These are phyloP conservation scores for Metschnikowia lochheadii DNA, from an alignment of 805 yeast species.

Conservation along the genomic window DNA sequence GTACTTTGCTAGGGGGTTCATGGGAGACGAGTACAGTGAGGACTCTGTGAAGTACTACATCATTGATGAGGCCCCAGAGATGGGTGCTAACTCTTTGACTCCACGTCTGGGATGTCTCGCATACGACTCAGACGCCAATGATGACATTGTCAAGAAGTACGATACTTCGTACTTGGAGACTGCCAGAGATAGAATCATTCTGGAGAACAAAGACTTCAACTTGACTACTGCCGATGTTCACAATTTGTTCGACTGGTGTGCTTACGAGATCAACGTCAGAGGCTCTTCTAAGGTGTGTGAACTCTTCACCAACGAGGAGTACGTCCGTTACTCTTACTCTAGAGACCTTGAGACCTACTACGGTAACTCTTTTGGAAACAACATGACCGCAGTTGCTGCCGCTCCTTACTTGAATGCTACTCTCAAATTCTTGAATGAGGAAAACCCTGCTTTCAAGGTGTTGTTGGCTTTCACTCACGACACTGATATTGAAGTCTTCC, in stretches of 20 bases:
- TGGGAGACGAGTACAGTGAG: slow-evolving; percentile 39
- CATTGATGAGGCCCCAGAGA: slow-evolving; percentile 42
- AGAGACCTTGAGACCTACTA: slow-evolving; percentile 59
- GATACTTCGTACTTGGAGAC: slow-evolving; percentile 43
- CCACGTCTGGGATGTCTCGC: slow-evolving; percentile 45
- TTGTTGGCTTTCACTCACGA: slow-evolving; percentile 77
- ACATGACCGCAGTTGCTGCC: slow-evolving; percentile 55
- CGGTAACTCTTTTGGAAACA: slow-evolving; percentile 59
- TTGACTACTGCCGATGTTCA: slow-evolving; percentile 51
- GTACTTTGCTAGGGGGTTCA: slow-evolving; percentile 57
- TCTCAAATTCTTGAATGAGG: slow-evolving; percentile 45
- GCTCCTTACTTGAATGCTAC: slow-evolving; percentile 50
- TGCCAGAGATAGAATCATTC: slow-evolving; percentile 57
- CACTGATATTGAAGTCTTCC: slow-evolving; percentile 55
- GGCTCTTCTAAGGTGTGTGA: slow-evolving; percentile 68
- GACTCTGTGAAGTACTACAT: slow-evolving; percentile 33
- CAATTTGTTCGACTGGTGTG: slow-evolving; percentile 59
- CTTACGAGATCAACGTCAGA: slow-evolving; percentile 66
- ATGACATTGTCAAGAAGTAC: slow-evolving; percentile 22
- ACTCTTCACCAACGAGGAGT: slow-evolving; percentile 65
- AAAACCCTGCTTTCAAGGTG: slow-evolving; percentile 43
- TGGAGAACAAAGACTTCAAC: slow-evolving; percentile 50
- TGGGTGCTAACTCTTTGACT: slow-evolving; percentile 60
- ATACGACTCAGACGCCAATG: slow-evolving; percentile 30
- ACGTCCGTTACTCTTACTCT: slow-evolving; percentile 57